Base-by-base conservation (phyloP, 208 protist species). In the Perkinsela sp. region DNA sequence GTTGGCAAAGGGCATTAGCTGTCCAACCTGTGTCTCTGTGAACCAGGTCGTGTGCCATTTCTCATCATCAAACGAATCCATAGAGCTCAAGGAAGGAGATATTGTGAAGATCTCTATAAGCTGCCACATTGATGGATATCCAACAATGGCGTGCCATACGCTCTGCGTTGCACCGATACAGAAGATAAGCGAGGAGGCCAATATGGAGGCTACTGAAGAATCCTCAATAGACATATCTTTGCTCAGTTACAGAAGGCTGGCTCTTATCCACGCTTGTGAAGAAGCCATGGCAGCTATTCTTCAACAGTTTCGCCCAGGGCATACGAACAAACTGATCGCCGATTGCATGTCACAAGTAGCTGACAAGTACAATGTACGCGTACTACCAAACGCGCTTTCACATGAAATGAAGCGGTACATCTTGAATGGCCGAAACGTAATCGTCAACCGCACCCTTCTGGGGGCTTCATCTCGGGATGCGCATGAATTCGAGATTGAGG, bases 71-170 rank as follows among this genome's bases (percentile, higher is more conserved):
- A 72, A 74, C 28, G 74, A 69, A 30, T 74, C 78, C 67, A 81
- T 94, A n/a, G 80, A 70, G n/a, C 74, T 93, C 48, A 68, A 79
- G 68, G 80, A 74, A 2, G 88, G 88, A 31, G 94, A 98, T 72
- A 80, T 98, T 28, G 92, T 95, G 66, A 98, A 98, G 81, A 87
- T 95, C 74, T 94, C 98, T 74, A 74, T 97, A 0, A 94, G 93
- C 68, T 89, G 82, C 73, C 95, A 98, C 75, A 80, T 98, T 32
- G 94, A 98, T 74, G 96, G 95, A 72, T 98, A 94, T 79, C 86
- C 94, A 6, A 88, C 93, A 13, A 78, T 81, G 29, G 90, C 85
- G 16, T 94, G 92, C 0, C 90, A 93, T 78, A 98, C 94, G 0
- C 66, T 95, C 67, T 74, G 96, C 28, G 78, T 93, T 28, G 77